Percentiles rank a stretch among this genome's conserved stretches.
Conservation (phyloP, 2,329 filamentous ascomycete genomes). For the Cadophora malorum region DNA sequence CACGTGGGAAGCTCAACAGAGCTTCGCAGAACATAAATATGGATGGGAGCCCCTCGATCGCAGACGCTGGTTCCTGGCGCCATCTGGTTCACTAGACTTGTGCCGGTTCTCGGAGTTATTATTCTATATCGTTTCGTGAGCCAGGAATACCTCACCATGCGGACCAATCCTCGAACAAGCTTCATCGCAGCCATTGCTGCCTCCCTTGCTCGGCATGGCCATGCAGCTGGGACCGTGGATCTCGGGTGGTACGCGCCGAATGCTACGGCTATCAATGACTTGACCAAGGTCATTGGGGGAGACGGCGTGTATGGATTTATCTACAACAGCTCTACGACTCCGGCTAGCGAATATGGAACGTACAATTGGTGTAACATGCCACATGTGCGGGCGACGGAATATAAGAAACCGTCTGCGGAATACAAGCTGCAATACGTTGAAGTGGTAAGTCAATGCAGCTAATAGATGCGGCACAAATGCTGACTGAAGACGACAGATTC, state of each 20-base stretch:
- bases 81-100: slow-evolving; percentile 30
- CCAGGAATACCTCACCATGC: slow-evolving; percentile 35
- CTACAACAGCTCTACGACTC: slow-evolving; percentile 69
- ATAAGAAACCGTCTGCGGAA: slow-evolving; percentile 58
- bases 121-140: slow-evolving; percentile 30
- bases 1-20: slow-evolving; percentile 27
- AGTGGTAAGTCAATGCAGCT: slow-evolving; percentile 56
- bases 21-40: slow-evolving; percentile 33
- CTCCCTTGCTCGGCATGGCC: slow-evolving; percentile 32
- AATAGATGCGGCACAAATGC: neutral
- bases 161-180: slow-evolving; percentile 25
- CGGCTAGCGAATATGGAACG: slow-evolving; percentile 61
- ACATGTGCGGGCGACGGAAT: slow-evolving; percentile 73
- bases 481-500: slow-evolving; percentile 55
- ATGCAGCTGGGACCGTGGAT: slow-evolving; percentile 32
- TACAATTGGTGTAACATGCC: slow-evolving; percentile 91
- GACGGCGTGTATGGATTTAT: slow-evolving; percentile 75
- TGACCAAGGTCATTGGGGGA: slow-evolving; percentile 61
- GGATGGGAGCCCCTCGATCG: slow-evolving; percentile 34
- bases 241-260: slow-evolving; percentile 63
- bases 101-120: slow-evolving; percentile 30
- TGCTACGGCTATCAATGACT: slow-evolving; percentile 63
- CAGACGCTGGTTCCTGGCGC: slow-evolving; percentile 21
- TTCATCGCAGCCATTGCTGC: slow-evolving; percentile 37
- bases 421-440: slow-evolving; percentile 78